Percentiles rank a stretch among this genome's conserved stretches.
Conservation (phyloP, 768 basidiomycete genomes). For the Serendipita indica region DNA sequence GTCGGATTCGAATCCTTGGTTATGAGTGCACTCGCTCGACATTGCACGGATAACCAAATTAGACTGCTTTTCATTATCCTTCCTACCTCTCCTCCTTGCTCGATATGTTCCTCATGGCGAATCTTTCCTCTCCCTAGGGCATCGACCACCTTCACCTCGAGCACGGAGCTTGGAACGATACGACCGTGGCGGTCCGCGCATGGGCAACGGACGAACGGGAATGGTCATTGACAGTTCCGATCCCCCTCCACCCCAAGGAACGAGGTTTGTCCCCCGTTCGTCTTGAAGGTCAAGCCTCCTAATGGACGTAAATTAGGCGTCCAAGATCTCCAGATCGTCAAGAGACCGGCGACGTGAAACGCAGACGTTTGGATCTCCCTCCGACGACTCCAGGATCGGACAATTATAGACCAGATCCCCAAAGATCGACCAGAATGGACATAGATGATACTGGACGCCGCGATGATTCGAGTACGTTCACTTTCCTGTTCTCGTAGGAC, state of each 20-base stretch:
- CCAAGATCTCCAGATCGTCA: no score
- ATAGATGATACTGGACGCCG: not conserved
- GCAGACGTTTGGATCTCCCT: not conserved
- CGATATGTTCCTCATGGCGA: not conserved
- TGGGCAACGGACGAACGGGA: not conserved
- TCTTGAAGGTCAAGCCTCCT: no score
- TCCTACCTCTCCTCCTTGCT: not conserved
- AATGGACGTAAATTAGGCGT: no score
- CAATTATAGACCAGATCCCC: not conserved
- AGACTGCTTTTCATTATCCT: not conserved
- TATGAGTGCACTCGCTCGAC: no score
- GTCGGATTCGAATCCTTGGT: not conserved
- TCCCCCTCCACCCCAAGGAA: not conserved
- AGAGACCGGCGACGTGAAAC: not conserved
- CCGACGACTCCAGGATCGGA: not conserved
- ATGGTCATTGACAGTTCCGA: slow-evolving; percentile 1
- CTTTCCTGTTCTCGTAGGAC: no score
- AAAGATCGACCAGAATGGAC: not conserved
- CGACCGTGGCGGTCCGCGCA: not conserved
- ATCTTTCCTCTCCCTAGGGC: slow-evolving; percentile 3
- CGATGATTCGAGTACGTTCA: no score
- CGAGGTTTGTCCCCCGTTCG: slow-evolving; percentile 6
- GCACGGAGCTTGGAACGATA: not conserved
- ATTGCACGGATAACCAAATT: no score
- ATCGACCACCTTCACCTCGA: not conserved